Percentiles rank a stretch among this genome's conserved stretches.
Conservation (phyloP, 140 eudicot genomes). For the Oenanthe javanica region DNA sequence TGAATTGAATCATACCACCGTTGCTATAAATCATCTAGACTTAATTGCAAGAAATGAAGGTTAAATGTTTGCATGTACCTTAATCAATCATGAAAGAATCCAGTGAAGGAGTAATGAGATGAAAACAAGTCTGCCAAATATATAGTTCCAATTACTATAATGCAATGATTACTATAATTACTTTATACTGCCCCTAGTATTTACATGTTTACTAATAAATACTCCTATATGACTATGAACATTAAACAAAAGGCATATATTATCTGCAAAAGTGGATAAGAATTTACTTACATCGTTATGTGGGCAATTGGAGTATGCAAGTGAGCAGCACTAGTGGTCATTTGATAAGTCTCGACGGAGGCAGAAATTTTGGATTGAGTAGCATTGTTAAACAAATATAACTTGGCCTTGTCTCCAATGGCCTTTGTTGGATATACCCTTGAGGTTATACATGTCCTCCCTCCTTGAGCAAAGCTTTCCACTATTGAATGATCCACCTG, state of each 20-base stretch:
- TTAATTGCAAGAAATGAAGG: neutral
- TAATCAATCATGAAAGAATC: neutral
- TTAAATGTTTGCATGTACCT: neutral
- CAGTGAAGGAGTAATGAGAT: neutral
- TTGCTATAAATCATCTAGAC: neutral
- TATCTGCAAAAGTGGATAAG: neutral
- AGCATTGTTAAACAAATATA: slow-evolving; percentile 81
- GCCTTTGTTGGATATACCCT: slow-evolving; percentile 77
- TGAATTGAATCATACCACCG: neutral
- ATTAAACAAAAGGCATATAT: neutral
- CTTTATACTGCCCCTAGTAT: too few species aligned
- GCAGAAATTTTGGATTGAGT: slow-evolving; percentile 45
- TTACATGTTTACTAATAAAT: too few species aligned
- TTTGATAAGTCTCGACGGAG: slow-evolving; percentile 62
- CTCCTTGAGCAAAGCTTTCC: slow-evolving; percentile 83
- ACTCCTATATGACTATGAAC: too few species aligned
- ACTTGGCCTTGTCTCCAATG: slow-evolving; percentile 39
- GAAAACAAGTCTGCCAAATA: slow-evolving; percentile 2
- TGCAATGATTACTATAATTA: too few species aligned
- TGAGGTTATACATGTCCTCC: slow-evolving; percentile 67
- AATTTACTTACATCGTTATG: neutral
- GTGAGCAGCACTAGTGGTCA: slow-evolving; percentile 29
- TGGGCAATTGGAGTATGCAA: neutral
- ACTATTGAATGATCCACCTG: slow-evolving; percentile 88
- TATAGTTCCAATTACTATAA: too few species aligned